Conservation (phyloP, 805 yeast species). For the Candida maesae region DNA sequence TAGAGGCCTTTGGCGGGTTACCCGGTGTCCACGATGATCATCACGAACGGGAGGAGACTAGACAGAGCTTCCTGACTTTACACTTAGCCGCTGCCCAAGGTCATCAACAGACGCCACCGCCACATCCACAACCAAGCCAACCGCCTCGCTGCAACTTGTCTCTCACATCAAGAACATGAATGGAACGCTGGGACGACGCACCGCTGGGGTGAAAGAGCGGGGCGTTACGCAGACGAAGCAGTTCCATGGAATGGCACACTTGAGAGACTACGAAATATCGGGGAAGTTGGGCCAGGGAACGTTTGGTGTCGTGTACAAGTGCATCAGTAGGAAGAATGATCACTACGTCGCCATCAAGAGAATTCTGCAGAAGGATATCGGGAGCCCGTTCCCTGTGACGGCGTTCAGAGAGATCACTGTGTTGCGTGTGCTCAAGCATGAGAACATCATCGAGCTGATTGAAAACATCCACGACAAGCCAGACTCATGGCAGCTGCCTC, state of each 20-base stretch:
- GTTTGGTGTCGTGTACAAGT: conserved; percentile 85
- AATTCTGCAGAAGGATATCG: conserved; percentile 46
- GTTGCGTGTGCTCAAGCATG: conserved; percentile 63
- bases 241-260: conserved; percentile 16
- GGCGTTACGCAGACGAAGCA: background rate
- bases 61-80: no score
- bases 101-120: no score
- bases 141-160: background rate
- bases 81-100: no score
- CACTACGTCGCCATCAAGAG: conserved; percentile 83
- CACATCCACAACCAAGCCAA: background rate
- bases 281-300: conserved; percentile 77
- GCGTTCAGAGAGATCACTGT: conserved; percentile 90
- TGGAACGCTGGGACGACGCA: conserved; percentile 2
- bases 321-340: conserved; percentile 43
- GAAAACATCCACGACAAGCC: conserved; percentile 68
- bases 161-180: background rate
- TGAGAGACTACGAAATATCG: conserved; percentile 30
- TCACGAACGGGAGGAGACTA: no score
- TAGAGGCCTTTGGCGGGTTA: no score
- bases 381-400: conserved; percentile 78
- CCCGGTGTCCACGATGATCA: no score
- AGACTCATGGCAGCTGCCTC: conserved; percentile 8
- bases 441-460: conserved; percentile 68
- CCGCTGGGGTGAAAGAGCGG: background rate